Conservation (phyloP, 805 yeast species). For the Ogataea glucozyma region DNA sequence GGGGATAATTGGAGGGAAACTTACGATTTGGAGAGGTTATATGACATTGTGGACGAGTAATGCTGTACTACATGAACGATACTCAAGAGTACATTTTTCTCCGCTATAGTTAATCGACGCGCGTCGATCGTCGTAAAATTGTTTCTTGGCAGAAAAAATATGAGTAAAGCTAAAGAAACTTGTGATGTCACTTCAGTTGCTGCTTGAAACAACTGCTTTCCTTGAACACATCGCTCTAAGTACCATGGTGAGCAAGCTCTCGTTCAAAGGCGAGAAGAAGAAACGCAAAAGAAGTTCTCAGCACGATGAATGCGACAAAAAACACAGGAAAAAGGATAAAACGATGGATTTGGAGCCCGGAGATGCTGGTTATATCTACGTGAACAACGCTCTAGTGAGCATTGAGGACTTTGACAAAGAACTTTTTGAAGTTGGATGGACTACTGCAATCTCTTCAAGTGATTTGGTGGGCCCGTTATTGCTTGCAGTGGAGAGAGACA, state of each 20-base stretch:
- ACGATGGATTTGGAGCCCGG: conserved; percentile 7
- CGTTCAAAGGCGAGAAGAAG: conserved; percentile 34
- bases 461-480: conserved; percentile 34
- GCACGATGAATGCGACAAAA: conserved; percentile 4
- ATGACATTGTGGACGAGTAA: conserved; percentile 46
- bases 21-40: conserved; percentile 57
- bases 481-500: conserved; percentile 15
- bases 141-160: background rate
- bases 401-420: conserved; percentile 22
- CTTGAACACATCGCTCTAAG: too few species aligned
- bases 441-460: conserved; percentile 20
- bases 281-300: conserved; percentile 18
- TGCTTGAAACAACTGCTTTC: too few species aligned
- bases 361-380: conserved; percentile 17
- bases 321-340: conserved; percentile 3
- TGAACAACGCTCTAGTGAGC: conserved; percentile 26
- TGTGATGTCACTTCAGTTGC: too few species aligned
- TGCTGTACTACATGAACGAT: background rate
- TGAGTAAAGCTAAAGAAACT: background rate
- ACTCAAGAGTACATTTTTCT: background rate
- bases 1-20: conserved; percentile 67
- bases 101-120: background rate
- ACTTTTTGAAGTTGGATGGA: conserved; percentile 34
- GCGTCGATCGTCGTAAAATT: conserved; percentile 3
- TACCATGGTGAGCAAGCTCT: conserved; percentile 35